Evolutionary conservation across 2,329 filamentous ascomycete genomes (phyloP).

Genomic region (Phialophora expanda): DNA sequence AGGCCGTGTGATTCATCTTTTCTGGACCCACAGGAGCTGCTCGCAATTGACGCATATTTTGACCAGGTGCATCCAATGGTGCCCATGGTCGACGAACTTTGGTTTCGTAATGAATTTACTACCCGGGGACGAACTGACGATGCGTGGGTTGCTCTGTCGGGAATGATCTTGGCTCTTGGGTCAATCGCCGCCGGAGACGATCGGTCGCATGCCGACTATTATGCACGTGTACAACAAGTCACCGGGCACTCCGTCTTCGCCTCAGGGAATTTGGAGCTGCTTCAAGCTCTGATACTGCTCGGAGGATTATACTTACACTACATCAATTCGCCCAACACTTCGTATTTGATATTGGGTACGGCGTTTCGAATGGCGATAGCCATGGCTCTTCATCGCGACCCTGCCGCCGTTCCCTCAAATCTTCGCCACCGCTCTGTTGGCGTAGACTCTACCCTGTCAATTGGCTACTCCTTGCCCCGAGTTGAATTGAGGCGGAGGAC

Average conservation of each 20-base stretch:
- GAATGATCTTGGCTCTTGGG: conserved; percentile 77
- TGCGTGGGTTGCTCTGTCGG: conserved; percentile 72
- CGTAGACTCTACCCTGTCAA: neutral
- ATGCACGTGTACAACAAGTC: conserved; percentile 59
- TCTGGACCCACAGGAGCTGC: conserved; percentile 9
- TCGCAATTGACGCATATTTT: conserved; percentile 69
- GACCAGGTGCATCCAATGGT: conserved; percentile 72
- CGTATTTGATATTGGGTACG: conserved; percentile 41
- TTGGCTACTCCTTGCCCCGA: conserved; percentile 13
- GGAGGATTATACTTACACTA: conserved; percentile 35
- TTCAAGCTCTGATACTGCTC: conserved; percentile 35
- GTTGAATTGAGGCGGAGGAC: conserved; percentile 17
- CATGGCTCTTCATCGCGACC: conserved; percentile 44
- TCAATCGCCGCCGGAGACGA: conserved; percentile 69
- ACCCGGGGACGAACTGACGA: conserved; percentile 68
- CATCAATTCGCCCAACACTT: conserved; percentile 36
- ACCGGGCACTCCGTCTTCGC: conserved; percentile 27
- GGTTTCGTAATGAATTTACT: conserved; percentile 68
- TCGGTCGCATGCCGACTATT: conserved; percentile 71
- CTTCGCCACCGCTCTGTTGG: neutral
- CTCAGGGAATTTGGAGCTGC: conserved; percentile 32
- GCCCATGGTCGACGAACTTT: conserved; percentile 73
- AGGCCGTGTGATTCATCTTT: neutral
- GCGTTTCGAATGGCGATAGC: conserved; percentile 48
- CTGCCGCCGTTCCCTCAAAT: neutral